Evolutionary conservation across 2,329 filamentous ascomycete species (phyloP), one percentile per base, ranked within the genome.

Genomic region (Davidsoniella neocaledoniae): DNA sequence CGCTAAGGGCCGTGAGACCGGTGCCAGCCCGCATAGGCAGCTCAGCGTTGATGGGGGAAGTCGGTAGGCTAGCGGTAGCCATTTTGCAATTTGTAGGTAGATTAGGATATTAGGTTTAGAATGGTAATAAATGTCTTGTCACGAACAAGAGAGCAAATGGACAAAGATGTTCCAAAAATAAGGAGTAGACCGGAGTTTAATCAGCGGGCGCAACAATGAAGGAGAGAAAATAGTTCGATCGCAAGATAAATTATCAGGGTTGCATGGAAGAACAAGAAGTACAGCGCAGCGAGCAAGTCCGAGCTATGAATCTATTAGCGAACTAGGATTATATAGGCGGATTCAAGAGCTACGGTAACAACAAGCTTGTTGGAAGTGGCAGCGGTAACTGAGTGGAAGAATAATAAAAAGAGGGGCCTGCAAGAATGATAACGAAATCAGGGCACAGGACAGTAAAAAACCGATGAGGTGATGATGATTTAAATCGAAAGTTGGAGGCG

Each of bases 1-100:
- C 60, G 59, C 68, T 71, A 29, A 68, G 37, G 42, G 41, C 50
- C 21, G 50, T 52, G 12, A 52, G 46, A 39, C 50, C 50, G 19
- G 50, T 52, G 19, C 41, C 26, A 6, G 42, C 36, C 38, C 50
- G 50, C n/a, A 46, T 38, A 17, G 50, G 50, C 17, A 49, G 38
- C 12, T 51, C 43, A 14, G 26, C 50, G 36, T 21, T 39, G 21
- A 40, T 37, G 21, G 50, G 46, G 33, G 51, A 53, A 12, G 23
- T 40, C 6, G 47, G 48, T n/a, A 46, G 43, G 23, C 37, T 46
- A 40, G 25, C 17, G 14, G 38, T 26, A 26, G 49, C 49, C 49
- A 54, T 54, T 26, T 41, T 49, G 42, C 41, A 5, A 14, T 3
- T 43, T 21, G 16, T 23, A 21, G 19, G 14, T n/a, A 29, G 44